These are phyloP conservation scores for Musa acuminata DNA, from an alignment of 176 grass and related monocot species.

Conservation along the genomic window DNA sequence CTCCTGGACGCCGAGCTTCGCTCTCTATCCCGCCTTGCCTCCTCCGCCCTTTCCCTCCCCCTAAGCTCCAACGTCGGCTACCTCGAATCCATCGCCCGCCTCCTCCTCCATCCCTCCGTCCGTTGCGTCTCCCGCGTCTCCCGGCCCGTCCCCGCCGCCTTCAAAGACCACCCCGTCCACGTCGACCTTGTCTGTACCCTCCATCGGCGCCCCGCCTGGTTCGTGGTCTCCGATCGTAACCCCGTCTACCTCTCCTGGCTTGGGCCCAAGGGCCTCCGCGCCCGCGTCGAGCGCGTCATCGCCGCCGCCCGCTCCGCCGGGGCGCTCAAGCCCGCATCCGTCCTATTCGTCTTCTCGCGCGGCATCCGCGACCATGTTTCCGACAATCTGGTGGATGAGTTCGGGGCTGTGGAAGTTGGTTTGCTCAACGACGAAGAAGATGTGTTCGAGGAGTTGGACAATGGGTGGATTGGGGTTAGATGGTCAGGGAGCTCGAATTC, in stretches of 20 bases:
- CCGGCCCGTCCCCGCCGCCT: slow-evolving; percentile 15
- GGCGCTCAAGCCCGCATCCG: slow-evolving; percentile 40
- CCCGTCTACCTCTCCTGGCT: slow-evolving; percentile 44
- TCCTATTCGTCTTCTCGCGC: slow-evolving; percentile 68
- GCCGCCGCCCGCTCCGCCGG: slow-evolving; percentile 33
- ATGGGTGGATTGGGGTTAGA: slow-evolving; percentile 43
- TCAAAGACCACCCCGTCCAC: slow-evolving; percentile 8
- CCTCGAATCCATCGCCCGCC: slow-evolving; percentile 48
- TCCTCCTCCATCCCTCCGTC: slow-evolving; percentile 69
- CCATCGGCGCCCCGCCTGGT: slow-evolving; percentile 46
- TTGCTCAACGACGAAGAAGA: slow-evolving; percentile 36
- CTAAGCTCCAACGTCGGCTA: slow-evolving; percentile 80
- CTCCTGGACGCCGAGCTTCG: slow-evolving; percentile 59
- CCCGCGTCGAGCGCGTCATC: slow-evolving; percentile 36
- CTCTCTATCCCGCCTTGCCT: slow-evolving; percentile 37
- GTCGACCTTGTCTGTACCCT: slow-evolving; percentile 71
- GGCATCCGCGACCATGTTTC: slow-evolving; percentile 41
- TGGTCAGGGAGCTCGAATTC: slow-evolving; percentile 26
- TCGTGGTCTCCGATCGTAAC: slow-evolving; percentile 67
- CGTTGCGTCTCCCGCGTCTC: slow-evolving; percentile 45
- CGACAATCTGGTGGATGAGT: slow-evolving; percentile 31
- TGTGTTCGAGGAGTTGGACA: slow-evolving; percentile 36
- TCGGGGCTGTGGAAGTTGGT: slow-evolving; percentile 52
- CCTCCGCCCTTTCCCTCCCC: slow-evolving; percentile 9
- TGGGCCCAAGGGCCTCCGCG: slow-evolving; percentile 25